Conservation (phyloP, 2,329 filamentous ascomycete species). For the Hypoxylon sp. region DNA sequence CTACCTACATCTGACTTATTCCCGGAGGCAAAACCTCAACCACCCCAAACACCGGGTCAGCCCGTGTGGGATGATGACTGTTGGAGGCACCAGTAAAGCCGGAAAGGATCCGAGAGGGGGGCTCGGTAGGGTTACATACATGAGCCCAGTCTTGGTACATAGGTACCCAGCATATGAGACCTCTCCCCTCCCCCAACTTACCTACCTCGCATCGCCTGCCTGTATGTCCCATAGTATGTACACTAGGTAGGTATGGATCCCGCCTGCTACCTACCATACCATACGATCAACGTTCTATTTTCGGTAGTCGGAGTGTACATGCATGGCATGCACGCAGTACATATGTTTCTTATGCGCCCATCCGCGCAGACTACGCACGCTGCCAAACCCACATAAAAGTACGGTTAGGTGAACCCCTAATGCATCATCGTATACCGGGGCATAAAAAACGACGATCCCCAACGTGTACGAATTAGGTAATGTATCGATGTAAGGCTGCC, state of each 20-base stretch:
- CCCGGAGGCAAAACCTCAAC: not conserved
- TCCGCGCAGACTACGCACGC: not conserved
- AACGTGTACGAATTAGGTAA: not conserved
- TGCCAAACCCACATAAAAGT: not conserved
- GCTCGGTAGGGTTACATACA: conserved; percentile 42
- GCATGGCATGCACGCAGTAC: conserved; percentile 30
- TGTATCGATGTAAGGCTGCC: not conserved
- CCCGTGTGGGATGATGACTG: not conserved
- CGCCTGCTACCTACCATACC: not conserved
- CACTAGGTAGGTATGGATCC: not conserved
- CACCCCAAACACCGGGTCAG: not conserved
- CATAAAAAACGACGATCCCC: conserved; percentile 3
- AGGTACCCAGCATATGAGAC: too few species aligned
- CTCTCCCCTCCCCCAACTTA: too few species aligned
- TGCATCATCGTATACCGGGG: not conserved
- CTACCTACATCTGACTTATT: not conserved
- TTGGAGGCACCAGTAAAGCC: not conserved
- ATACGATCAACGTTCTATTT: conserved; percentile 31
- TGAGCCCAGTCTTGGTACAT: conserved; percentile 1
- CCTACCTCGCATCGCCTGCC: not conserved
- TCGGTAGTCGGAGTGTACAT: conserved; percentile 30
- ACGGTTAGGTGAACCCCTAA: not conserved
- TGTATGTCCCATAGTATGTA: too few species aligned
- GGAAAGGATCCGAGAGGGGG: conserved; percentile 21
- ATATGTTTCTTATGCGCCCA: not conserved